phyloP scores from a whole-genome alignment of 345 rosid genomes.

The Theobroma cacao region DNA sequence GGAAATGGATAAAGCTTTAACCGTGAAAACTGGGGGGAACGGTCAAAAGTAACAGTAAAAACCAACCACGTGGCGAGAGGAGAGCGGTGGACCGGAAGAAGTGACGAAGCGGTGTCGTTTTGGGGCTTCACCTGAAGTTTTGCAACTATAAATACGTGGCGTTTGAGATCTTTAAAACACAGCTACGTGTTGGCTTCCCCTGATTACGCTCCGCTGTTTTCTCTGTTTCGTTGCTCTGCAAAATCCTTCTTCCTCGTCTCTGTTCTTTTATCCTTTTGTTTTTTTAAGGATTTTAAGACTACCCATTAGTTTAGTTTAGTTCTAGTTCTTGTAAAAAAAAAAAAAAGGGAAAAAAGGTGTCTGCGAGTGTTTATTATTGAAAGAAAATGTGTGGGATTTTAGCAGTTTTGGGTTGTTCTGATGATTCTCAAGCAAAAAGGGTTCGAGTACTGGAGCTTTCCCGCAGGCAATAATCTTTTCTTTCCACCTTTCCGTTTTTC shows the following conservation, averaged over 20 bases:
- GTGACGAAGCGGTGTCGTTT: slow-evolving; percentile 12
- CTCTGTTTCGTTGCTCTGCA: slow-evolving; percentile 4
- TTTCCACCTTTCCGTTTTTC: neutral
- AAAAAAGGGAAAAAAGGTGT: neutral
- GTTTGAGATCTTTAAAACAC: neutral
- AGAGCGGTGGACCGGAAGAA: neutral
- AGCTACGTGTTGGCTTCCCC: slow-evolving; percentile 20
- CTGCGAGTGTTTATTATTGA: neutral
- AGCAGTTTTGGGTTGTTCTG: slow-evolving; percentile 90
- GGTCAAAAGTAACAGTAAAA: neutral
- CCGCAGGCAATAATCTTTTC: slow-evolving; percentile 60
- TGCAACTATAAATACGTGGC: slow-evolving; percentile 34
- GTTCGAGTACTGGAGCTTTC: slow-evolving; percentile 98
- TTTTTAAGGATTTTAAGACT: neutral
- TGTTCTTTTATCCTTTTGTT: neutral
- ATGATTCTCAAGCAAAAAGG: slow-evolving; percentile 91
- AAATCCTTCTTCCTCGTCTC: neutral
- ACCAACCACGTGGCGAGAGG: slow-evolving; percentile 2
- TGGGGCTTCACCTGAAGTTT: neutral
- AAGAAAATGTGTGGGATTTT: slow-evolving; percentile 87
- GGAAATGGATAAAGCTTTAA: slow-evolving; percentile 18
- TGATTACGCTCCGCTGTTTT: neutral
- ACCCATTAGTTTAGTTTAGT: neutral
- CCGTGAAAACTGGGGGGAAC: neutral
- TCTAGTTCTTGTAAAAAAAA: neutral